These are phyloP conservation scores for Aquanectria penicillioides DNA, from an alignment of 2,329 filamentous ascomycete species.

Conservation along the genomic window DNA sequence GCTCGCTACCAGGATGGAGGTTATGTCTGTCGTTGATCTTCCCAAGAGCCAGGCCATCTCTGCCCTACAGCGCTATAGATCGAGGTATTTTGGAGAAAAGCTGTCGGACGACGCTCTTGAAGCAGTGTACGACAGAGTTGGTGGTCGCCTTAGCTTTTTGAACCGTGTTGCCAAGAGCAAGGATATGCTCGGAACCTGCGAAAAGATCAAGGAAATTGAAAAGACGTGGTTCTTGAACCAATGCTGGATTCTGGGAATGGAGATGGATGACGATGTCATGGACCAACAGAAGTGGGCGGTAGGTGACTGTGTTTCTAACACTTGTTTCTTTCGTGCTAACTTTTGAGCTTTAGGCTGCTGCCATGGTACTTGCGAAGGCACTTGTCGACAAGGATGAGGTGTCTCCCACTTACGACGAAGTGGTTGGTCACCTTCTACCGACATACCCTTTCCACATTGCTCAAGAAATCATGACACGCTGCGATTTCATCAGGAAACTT, in stretches of 20 bases:
- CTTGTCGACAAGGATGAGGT: constrained; percentile 84
- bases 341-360: constrained; percentile 70
- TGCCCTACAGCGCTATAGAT: constrained; percentile 83
- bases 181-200: constrained; percentile 83
- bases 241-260: constrained; percentile 76
- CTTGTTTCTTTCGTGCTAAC: constrained; percentile 16
- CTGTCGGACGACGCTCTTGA: constrained; percentile 68
- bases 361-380: constrained; percentile 91
- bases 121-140: constrained; percentile 85
- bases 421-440: constrained; percentile 79
- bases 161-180: constrained; percentile 87
- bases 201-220: constrained; percentile 75
- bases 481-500: constrained; percentile 92
- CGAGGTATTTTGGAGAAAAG: constrained; percentile 76
- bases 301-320: constrained; percentile 49
- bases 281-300: constrained; percentile 96
- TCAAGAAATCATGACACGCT: constrained; percentile 92
- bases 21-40: constrained; percentile 86
- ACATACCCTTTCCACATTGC: constrained; percentile 84
- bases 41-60: constrained; percentile 79
- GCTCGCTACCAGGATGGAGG: constrained; percentile 93
- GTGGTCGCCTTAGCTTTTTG: constrained; percentile 87
- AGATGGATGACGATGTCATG: constrained; percentile 97
- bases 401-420: constrained; percentile 72
- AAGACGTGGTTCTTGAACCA: constrained; percentile 83